Conservation (phyloP, 2,329 filamentous ascomycete species). For the Neofusicoccum ribis region DNA sequence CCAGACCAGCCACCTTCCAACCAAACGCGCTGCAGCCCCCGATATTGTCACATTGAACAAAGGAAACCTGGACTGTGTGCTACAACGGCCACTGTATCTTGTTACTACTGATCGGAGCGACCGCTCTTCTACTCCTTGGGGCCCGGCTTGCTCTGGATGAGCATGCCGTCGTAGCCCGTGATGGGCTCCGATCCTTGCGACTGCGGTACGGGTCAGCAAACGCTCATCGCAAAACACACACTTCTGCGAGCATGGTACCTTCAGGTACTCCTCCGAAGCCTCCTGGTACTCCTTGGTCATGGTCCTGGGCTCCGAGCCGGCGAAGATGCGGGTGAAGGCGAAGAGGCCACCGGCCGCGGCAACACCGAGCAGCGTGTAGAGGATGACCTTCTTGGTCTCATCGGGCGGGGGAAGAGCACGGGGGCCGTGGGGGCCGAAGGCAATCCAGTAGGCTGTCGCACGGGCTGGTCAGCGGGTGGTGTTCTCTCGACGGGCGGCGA, state of each 20-base stretch:
- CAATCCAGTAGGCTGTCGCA: slow-evolving; percentile 93
- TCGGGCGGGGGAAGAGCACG: slow-evolving; percentile 80
- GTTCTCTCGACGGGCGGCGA: neutral
- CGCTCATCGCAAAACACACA: neutral
- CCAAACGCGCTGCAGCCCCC: slow-evolving; percentile 28
- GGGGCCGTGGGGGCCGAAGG: slow-evolving; percentile 94
- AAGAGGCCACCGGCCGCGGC: slow-evolving; percentile 71
- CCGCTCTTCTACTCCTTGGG: slow-evolving; percentile 13
- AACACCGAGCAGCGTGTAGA: slow-evolving; percentile 70
- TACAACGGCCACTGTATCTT: slow-evolving; percentile 1
- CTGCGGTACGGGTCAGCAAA: slow-evolving; percentile 26
- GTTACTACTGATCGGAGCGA: neutral
- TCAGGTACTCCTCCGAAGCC: slow-evolving; percentile 89
- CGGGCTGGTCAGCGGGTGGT: slow-evolving; percentile 13
- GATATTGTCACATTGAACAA: slow-evolving; percentile 15
- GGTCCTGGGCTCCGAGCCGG: slow-evolving; percentile 69
- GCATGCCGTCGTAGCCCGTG: slow-evolving; percentile 42
- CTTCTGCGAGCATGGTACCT: slow-evolving; percentile 59
- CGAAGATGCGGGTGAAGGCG: slow-evolving; percentile 68
- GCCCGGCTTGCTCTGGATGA: slow-evolving; percentile 40
- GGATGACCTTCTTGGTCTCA: slow-evolving; percentile 76
- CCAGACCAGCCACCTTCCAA: slow-evolving; percentile 38
- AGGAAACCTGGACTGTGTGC: slow-evolving; percentile 9
- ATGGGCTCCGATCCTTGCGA: slow-evolving; percentile 40
- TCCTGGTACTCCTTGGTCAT: slow-evolving; percentile 99